These are phyloP conservation scores for Chrysanthemum seticuspe DNA, from an alignment of 129 eudicot genomes.

Conservation along the genomic window DNA sequence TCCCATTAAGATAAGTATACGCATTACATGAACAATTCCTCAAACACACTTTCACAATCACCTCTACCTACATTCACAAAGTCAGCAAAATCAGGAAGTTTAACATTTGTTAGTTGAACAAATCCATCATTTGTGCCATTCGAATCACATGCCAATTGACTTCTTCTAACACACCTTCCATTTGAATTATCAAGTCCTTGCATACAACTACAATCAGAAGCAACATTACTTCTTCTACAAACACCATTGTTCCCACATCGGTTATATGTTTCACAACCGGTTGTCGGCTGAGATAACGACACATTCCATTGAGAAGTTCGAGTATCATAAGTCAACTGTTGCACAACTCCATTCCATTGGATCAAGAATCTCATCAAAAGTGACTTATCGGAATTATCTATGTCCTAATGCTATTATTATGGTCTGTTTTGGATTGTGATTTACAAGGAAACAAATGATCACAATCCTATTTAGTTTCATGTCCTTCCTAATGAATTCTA, in stretches of 20 bases:
- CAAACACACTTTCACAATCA: slow-evolving; percentile 46
- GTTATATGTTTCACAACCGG: slow-evolving; percentile 47
- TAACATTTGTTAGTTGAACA: slow-evolving; percentile 28
- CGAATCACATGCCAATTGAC: slow-evolving; percentile 32
- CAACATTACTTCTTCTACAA: slow-evolving; percentile 27
- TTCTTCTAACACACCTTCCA: slow-evolving; percentile 57
- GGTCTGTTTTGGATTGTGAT: too few species aligned
- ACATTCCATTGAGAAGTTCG: slow-evolving; percentile 32
- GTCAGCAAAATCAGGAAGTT: slow-evolving; percentile 62
- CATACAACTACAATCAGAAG: slow-evolving; percentile 45
- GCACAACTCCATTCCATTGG: slow-evolving; percentile 48
- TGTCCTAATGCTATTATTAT: too few species aligned
- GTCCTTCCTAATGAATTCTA: too few species aligned
- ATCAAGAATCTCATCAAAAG: slow-evolving; percentile 37
- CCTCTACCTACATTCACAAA: not conserved
- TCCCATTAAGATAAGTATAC: slow-evolving; percentile 43
- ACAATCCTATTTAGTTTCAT: too few species aligned
- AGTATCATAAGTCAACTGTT: slow-evolving; percentile 40
- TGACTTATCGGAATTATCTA: slow-evolving; percentile 11
- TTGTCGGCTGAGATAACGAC: slow-evolving; percentile 36
- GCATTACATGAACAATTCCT: slow-evolving; percentile 70
- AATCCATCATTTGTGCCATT: slow-evolving; percentile 47
- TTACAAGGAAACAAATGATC: too few species aligned
- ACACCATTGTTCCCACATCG: slow-evolving; percentile 58
- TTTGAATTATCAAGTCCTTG: slow-evolving; percentile 59